A percentile compares a stretch with the other conserved stretches of the same genome.
These are phyloP conservation scores for Candida yuanshanica DNA, from an alignment of 805 yeast species.

Conservation along the genomic window DNA sequence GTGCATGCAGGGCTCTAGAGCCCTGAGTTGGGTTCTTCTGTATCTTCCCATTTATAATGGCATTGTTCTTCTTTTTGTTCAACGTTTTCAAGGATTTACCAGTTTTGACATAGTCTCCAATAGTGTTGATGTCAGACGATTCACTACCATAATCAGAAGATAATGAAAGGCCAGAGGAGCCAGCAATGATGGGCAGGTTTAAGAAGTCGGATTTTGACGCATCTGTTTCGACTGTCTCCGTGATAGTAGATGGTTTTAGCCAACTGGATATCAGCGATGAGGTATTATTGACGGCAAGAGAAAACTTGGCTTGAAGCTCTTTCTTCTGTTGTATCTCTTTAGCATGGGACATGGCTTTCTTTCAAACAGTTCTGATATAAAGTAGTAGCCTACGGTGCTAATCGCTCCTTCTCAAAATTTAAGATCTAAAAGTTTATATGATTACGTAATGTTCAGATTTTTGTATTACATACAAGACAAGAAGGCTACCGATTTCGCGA, in stretches of 20 bases:
- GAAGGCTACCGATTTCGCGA: too few relatives aligned
- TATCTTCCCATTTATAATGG: neutral
- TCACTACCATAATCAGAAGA: neutral
- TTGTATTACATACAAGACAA: too few relatives aligned
- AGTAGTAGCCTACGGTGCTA: too few relatives aligned
- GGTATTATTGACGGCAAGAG: conserved; percentile 16
- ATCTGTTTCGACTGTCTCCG: conserved; percentile 3
- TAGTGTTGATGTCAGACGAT: conserved; percentile 13
- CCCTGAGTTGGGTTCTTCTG: conserved; percentile 7
- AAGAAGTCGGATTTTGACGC: conserved; percentile 19
- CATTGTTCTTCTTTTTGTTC: conserved; percentile 10
- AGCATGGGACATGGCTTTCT: conserved; percentile 21
- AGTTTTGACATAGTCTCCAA: conserved; percentile 23
- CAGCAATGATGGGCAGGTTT: conserved; percentile 20
- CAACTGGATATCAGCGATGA: conserved; percentile 16
- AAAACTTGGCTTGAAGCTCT: conserved; percentile 21
- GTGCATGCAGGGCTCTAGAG: conserved; percentile 20
- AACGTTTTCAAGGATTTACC: conserved; percentile 17
- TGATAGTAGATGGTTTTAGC: conserved; percentile 13
- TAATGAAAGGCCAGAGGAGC: conserved; percentile 18
- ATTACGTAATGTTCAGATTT: too few relatives aligned
- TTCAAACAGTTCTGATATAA: too few relatives aligned
- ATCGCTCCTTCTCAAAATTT: too few relatives aligned
- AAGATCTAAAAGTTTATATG: too few relatives aligned
- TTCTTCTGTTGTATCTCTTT: conserved; percentile 23